phyloP scores from a whole-genome alignment of 1,284 basidiomycete species.

The Tausonia pullulans region DNA sequence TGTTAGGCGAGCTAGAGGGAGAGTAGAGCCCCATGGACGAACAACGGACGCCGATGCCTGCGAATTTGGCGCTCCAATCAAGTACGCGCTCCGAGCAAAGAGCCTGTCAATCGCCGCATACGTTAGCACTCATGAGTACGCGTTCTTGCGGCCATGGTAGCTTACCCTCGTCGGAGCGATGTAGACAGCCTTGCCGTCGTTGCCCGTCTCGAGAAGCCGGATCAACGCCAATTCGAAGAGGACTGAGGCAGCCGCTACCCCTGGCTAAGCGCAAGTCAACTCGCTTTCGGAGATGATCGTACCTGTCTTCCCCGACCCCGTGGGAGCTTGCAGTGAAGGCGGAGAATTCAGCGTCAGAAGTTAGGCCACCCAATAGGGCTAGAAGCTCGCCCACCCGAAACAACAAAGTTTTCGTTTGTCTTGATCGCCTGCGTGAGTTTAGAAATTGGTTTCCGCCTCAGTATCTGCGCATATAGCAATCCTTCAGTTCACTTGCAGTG shows the following conservation, averaged over 20 bases:
- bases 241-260: constrained; percentile 34
- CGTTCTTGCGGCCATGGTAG: too few species aligned
- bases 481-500: constrained; percentile 41
- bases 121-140: too few species aligned
- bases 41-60: constrained; percentile 62
- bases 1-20: background rate
- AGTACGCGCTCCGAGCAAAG: constrained; percentile 71
- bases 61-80: constrained; percentile 78
- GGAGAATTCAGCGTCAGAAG: background rate
- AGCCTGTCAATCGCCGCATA: constrained; percentile 43
- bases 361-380: constrained; percentile 13
- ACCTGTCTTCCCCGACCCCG: constrained; percentile 76
- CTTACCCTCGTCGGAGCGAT: constrained; percentile 84
- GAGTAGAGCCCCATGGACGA: constrained; percentile 20
- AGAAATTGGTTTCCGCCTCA: background rate
- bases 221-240: constrained; percentile 87
- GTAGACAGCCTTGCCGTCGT: constrained; percentile 64
- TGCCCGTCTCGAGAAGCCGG: constrained; percentile 49
- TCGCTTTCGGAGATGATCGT: constrained; percentile 15
- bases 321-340: constrained; percentile 44
- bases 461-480: background rate
- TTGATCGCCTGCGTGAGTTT: constrained; percentile 46
- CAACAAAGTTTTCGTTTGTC: constrained; percentile 63
- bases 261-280: too few species aligned
- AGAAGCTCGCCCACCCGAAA: constrained; percentile 48